Evolutionary conservation across 768 basidiomycete species (phyloP).

Genomic region (Dioszegia hungarica): DNA sequence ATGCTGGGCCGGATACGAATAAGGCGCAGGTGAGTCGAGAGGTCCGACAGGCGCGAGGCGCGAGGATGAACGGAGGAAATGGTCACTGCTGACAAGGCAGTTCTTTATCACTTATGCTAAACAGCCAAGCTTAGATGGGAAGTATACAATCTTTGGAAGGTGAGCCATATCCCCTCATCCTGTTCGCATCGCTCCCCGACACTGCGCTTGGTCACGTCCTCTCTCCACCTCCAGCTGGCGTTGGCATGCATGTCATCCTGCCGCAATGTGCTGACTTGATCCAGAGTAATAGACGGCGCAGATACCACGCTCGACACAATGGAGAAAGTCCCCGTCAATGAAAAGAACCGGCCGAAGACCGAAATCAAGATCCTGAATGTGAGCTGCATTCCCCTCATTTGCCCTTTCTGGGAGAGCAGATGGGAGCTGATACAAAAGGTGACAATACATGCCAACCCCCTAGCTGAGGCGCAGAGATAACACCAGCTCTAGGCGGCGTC

Average conservation of each 20-base stretch:
- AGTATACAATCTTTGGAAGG: constrained; percentile 85
- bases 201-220: not conserved
- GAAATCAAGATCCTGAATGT: constrained; percentile 82
- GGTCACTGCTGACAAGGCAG: constrained; percentile 50
- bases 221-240: not conserved
- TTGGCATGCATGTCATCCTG: too few relatives aligned
- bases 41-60: too few relatives aligned
- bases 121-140: constrained; percentile 87
- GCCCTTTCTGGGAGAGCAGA: not conserved
- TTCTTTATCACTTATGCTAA: constrained; percentile 72
- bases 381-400: too few relatives aligned
- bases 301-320: constrained; percentile 91
- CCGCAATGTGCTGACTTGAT: not conserved
- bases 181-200: not conserved
- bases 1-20: constrained; percentile 61
- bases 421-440: constrained; percentile 33
- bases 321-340: constrained; percentile 83
- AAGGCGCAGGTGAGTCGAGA: constrained; percentile 54
- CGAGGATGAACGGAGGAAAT: not conserved
- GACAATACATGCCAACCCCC: constrained; percentile 87
- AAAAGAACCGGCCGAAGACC: constrained; percentile 78
- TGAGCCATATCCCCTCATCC: constrained; percentile 33
- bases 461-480: constrained; percentile 61
- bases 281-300: constrained; percentile 86
- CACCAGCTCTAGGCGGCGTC: not conserved